phyloP scores from a whole-genome alignment of 371 early-diverging fungal genomes.

The Ecytonucleospora hepatopenaei region DNA sequence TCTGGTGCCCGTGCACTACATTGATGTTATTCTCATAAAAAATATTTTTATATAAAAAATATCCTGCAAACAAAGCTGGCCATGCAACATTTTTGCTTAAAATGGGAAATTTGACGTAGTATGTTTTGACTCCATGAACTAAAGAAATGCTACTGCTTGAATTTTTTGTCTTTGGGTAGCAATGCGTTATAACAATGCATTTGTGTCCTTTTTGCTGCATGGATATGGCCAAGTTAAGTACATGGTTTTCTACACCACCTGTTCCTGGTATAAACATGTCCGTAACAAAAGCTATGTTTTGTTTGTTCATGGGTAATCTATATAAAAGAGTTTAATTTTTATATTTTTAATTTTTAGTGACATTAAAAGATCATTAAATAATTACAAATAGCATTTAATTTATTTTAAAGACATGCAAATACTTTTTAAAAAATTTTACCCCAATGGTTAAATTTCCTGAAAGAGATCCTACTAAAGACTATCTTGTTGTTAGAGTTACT shows the following conservation, averaged over 20 bases:
- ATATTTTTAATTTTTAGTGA: too few species aligned
- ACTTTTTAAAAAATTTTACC: slow-evolving; percentile 28
- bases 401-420: too few species aligned
- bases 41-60: slow-evolving; percentile 77
- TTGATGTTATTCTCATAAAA: slow-evolving; percentile 74
- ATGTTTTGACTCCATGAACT: slow-evolving; percentile 66
- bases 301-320: too few species aligned
- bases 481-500: slow-evolving; percentile 58
- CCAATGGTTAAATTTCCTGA: slow-evolving; percentile 9
- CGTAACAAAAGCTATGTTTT: slow-evolving; percentile 55
- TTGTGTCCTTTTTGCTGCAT: slow-evolving; percentile 79
- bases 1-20: slow-evolving; percentile 91
- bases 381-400: too few species aligned
- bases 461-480: slow-evolving; percentile 27
- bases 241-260: slow-evolving; percentile 93
- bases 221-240: slow-evolving; percentile 74
- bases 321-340: too few species aligned
- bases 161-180: slow-evolving; percentile 59
- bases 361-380: too few species aligned
- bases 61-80: slow-evolving; percentile 77
- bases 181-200: slow-evolving; percentile 58
- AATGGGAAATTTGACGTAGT: slow-evolving; percentile 75
- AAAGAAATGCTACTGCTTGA: slow-evolving; percentile 47
- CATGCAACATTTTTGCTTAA: slow-evolving; percentile 72
- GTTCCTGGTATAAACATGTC: slow-evolving; percentile 94